Conservation (phyloP, 2,329 filamentous ascomycete species). For the Thermothelomyces thermophilus region DNA sequence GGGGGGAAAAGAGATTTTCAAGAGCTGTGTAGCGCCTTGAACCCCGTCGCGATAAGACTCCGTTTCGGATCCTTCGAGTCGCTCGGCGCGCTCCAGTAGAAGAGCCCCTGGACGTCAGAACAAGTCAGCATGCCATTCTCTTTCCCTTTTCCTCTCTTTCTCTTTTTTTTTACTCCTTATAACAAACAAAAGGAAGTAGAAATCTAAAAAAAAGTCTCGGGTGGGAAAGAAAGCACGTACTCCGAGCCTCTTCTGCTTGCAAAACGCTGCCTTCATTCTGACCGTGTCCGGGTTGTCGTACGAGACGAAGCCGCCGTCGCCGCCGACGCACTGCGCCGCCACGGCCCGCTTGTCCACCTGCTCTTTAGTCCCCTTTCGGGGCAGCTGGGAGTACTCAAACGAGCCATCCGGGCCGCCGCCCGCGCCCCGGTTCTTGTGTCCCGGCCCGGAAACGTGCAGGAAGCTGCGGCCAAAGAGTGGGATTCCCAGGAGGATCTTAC, state of each 20-base stretch:
- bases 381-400: constrained; percentile 69
- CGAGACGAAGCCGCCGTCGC: constrained; percentile 69
- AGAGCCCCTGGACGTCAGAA: constrained; percentile 53
- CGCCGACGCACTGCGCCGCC: constrained; percentile 65
- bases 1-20: constrained; percentile 18
- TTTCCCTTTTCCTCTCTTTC: too few species aligned
- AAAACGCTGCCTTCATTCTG: constrained; percentile 66
- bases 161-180: too few species aligned
- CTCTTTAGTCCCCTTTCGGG: constrained; percentile 55
- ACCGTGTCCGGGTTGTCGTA: constrained; percentile 77
- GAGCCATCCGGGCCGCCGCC: constrained; percentile 57
- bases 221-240: constrained; percentile 42
- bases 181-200: neutral
- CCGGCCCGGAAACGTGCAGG: constrained; percentile 56
- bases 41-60: constrained; percentile 53
- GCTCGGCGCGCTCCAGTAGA: constrained; percentile 74
- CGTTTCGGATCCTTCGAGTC: constrained; percentile 55
- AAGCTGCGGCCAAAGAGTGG: constrained; percentile 73
- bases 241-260: constrained; percentile 62
- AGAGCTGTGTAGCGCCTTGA: constrained; percentile 49
- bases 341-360: constrained; percentile 59
- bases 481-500: constrained; percentile 69
- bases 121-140: constrained; percentile 10
- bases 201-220: neutral
- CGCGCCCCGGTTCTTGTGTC: constrained; percentile 50